Evolutionary conservation across 768 basidiomycete genomes (phyloP), one percentile per base, ranked within the genome.

Genomic region (Lentinula lateritia): DNA sequence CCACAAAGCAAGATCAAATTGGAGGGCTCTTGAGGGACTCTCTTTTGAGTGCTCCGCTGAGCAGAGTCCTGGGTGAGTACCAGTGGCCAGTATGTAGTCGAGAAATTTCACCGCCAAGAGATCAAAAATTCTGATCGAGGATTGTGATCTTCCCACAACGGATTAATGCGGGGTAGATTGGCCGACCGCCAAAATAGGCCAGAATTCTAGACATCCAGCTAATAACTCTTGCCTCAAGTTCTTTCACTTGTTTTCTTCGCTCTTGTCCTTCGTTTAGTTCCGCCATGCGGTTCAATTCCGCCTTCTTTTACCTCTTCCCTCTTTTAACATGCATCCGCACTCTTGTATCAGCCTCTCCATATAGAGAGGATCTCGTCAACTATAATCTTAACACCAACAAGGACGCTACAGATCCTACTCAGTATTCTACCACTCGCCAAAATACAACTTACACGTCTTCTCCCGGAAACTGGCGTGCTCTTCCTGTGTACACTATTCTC

Each of bases 361-460:
- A 88, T 67, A 76, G 82, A 35, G 80, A 84, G 3, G 82, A 87
- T 67, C 83, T 92, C 65, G 74, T 77, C 42, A 78, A 83, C 66
- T 93, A 86, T 76, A 94, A 95, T 71, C 74, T 94, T 71, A 94
- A 95, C 72, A 68, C 79, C 67, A 92, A 92, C 75, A 78, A 89
- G 72, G 78, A 86, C 71, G 90, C 92, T 12, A 76, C 82, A 60
- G 78, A 80, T 61, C 83, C 87, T 5, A 71, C 86, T 18, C 80
- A 93, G 39, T 95, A 95, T 70, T 71, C 75, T 57, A 73, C 90
- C 2, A 76, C 78, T 59, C 83, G 90, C 46, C 73, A 80, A 2
- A 89, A 85, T 66, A 75, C 76, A 1, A 86, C 81, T 8, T 95
- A 95, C 73, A 89, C 85, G 0, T 80, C 83, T 0, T 95, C 93